phyloP scores from a whole-genome alignment of 352 stramenopile genomes.

The Globisporangium paroecandrum region DNA sequence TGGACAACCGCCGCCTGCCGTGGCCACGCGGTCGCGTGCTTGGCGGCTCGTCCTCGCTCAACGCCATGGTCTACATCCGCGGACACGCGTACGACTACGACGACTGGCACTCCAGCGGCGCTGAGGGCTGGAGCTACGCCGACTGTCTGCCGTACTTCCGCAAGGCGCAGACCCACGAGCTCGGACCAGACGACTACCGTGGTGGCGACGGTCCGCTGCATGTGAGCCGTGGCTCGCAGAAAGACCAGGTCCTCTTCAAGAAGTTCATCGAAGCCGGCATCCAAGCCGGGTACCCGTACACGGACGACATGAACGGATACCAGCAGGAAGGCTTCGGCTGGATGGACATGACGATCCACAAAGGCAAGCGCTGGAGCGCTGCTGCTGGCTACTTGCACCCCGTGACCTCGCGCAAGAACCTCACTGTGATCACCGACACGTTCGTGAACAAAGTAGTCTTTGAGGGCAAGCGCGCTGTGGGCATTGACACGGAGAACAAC shows the following conservation, averaged over 20 bases:
- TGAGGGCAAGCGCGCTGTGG: constrained; percentile 70
- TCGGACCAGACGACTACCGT: constrained; percentile 74
- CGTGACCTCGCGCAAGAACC: constrained; percentile 56
- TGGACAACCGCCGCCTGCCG: constrained; percentile 73
- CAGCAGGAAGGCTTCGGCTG: constrained; percentile 89
- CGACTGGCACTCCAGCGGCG: constrained; percentile 73
- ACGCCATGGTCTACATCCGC: constrained; percentile 90
- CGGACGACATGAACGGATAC: constrained; percentile 88
- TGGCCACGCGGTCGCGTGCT: constrained; percentile 88
- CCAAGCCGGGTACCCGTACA: constrained; percentile 83
- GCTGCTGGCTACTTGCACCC: constrained; percentile 75
- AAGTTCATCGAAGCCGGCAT: constrained; percentile 88
- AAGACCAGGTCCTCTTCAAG: constrained; percentile 83
- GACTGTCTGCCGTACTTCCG: constrained; percentile 89
- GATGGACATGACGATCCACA: constrained; percentile 87
- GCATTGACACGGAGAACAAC: constrained; percentile 68
- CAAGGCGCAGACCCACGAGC: constrained; percentile 77
- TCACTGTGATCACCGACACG: constrained; percentile 79
- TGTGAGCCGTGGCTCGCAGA: constrained; percentile 74
- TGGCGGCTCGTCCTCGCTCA: constrained; percentile 85
- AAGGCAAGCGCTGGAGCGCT: constrained; percentile 79
- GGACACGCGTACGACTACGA: constrained; percentile 87
- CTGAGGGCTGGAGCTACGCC: constrained; percentile 81
- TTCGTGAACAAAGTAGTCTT: constrained; percentile 85
- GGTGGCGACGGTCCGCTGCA: constrained; percentile 80